Evolutionary conservation across 2,329 filamentous ascomycete species (phyloP), one percentile per base, ranked within the genome.

Genomic region (Pezicula rhizophila): DNA sequence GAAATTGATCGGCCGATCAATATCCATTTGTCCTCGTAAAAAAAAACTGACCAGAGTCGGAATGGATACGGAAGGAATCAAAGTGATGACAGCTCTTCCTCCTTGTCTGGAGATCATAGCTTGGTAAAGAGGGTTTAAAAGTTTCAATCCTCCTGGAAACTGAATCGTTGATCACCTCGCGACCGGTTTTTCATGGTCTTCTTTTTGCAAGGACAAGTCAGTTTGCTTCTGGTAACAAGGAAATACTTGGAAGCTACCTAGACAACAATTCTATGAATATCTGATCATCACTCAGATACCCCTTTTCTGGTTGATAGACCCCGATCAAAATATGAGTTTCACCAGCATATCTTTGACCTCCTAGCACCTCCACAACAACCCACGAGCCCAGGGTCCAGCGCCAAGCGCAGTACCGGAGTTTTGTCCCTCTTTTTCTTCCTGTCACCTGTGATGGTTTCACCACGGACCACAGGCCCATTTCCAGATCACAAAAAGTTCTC

Each of bases 291-390:
- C 12, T 4, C 40, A 25, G 25, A 26, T 15, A n/a, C 25, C 20
- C 40, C 40, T 25, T 31, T 42, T 42, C n/a, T 12, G 25, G 40
- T 2, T 14, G 35, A 15, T 38, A n/a, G 35, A 38, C 25, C 40
- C 5, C 40, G 40, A 42, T 42, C 40, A 20, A 42, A 42, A 38
- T 42, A 23, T 42, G 40, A 42, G 40, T 42, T 42, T 26, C 40
- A 42, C 40, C 40, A 42, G 40, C 40, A 42, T 42, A 26, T 42
- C 40, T 42, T 15, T 26, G 40, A 28, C 40, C 40, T 42, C 40
- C 40, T 31, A 12, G 28, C 28, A 10, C 28, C 28, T 31, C 28
- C 28, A 31, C 28, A 31, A 12, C 28, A 31, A 31, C 28, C 23
- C 23, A 23, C 23, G 23, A 23, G 23, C 23, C 23, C 23, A 23